Percentiles rank a stretch among this genome's conserved stretches.
Conservation (phyloP, 2,329 filamentous ascomycete genomes). For the Talaromyces sp. region DNA sequence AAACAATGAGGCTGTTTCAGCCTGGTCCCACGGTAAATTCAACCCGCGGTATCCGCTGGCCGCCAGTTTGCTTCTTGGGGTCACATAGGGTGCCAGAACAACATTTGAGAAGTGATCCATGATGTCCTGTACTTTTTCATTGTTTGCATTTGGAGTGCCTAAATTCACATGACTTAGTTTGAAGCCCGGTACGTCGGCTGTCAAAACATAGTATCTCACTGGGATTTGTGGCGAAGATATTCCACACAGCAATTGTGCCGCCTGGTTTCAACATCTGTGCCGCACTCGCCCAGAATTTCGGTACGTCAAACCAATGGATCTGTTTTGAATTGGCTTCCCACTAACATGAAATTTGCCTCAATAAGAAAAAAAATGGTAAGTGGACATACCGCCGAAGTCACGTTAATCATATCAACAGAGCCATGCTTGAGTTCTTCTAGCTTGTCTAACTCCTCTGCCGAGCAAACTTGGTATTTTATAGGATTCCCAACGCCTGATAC, state of each 20-base stretch:
- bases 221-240: not conserved
- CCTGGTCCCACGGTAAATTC: not conserved
- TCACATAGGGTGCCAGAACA: not conserved
- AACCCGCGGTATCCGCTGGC: not conserved
- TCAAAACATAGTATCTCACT: not conserved
- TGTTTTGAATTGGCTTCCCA: not conserved
- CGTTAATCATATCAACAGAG: conserved; percentile 1
- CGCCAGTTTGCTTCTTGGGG: not conserved
- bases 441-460: not conserved
- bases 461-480: not conserved
- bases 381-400: not conserved
- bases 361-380: not conserved
- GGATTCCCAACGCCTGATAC: not conserved
- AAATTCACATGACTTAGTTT: not conserved
- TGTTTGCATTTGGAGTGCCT: not conserved
- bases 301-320: not conserved
- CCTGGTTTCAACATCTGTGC: not conserved
- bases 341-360: not conserved
- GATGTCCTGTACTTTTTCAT: not conserved
- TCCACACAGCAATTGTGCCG: not conserved
- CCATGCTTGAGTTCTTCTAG: not conserved
- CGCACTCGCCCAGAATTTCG: not conserved
- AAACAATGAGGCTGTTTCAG: not conserved
- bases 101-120: not conserved
- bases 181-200: not conserved